Base-by-base conservation (phyloP, 345 rosid species). In the Microthlaspi erraticum region DNA sequence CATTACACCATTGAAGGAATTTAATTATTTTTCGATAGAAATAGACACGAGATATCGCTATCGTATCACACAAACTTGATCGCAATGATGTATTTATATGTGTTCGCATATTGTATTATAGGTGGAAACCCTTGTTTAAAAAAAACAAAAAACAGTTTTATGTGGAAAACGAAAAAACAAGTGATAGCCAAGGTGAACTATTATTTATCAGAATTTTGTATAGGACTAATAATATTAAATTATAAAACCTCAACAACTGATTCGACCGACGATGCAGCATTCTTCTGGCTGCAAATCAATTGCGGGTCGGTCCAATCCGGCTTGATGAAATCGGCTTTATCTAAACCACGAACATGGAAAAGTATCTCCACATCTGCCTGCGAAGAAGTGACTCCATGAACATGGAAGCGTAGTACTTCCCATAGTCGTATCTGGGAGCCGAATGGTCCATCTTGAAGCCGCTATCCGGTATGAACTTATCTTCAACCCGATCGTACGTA, bases 331-430 rank as follows among this genome's bases (percentile, higher is more conserved):
- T 87, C 87, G 12, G 85, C 91, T 46, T 81, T 81, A 46, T 85
- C 74, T 3, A 85, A 50, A 64, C 65, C 74, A 8, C 67, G 11
- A n/a, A 84, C 68, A 45, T 79, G 60, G 51, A 88, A 91, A 32
- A 73, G 60, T 10, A 89, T 73, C 33, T 88, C 97, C 5, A 87
- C 81, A 72, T 91, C 93, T 11, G 80, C 94, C 87, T 90, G 92
- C 7, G 76, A 71, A 31, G 88, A 82, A 16, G 86, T 85, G 77
- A 85, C 70, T 91, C 78, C 0, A 33, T 39, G 2, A 39, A 65
- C 1, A 64, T 88, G 0, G 91, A 91, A 43, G 93, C 93, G 46
- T 91, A 91, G 44, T 74, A 91, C 12, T 91, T 91, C 0, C 93
- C 93, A 37, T 91, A 87, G 60, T 91, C 96, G 53, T 63, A 86